Evolutionary conservation across 2,329 filamentous ascomycete species (phyloP), one percentile per base, ranked within the genome.

Genomic region (Verticillium dahliae): DNA sequence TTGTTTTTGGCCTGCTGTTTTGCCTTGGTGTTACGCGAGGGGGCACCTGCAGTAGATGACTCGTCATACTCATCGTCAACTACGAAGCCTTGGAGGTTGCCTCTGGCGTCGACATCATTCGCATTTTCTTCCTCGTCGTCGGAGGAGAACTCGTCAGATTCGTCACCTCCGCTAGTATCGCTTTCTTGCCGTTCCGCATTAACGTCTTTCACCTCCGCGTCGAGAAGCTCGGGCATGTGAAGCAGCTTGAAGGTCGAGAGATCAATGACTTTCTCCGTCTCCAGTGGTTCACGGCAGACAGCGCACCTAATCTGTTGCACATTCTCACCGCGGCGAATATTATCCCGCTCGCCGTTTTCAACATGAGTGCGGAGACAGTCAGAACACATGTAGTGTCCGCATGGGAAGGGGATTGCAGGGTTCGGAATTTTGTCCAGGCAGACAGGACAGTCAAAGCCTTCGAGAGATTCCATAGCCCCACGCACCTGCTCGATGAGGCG

Each of bases 381-480:
- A 1, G 82, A 78, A 73, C 92, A 97, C 31, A 87, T 86, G 63
- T 88, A 85, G 69, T 97, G 92, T 1, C 92, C 92, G 69, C 92
- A 97, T 1, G 91, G 91, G 59, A 91, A 80, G 93, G 89, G 65
- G 96, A 90, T 3, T 84, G 84, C 0, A 91, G 90, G 64, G 22
- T 93, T 92, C 14, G 83, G 80, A 6, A 89, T 85, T 2, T 81
- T 86, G 68, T 97, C 92, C 62, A 90, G 88, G 72, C 92, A 97
- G 22, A 95, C 87, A 0, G 90, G 90, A 69, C 92, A 96, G 70
- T 93, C 89, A 58, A 94, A 91, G 2, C 80, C 82, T 1, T 86
- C 80, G 1, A 73, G 71, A 1, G 69, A 71, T 66, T 78, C 61
- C 7, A 33, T 14, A 33, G n/a, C 34, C 18, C 63, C 50, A 15